phyloP scores from a whole-genome alignment of 2,329 filamentous ascomycete genomes.

The Cladophialophora chaetospira region DNA sequence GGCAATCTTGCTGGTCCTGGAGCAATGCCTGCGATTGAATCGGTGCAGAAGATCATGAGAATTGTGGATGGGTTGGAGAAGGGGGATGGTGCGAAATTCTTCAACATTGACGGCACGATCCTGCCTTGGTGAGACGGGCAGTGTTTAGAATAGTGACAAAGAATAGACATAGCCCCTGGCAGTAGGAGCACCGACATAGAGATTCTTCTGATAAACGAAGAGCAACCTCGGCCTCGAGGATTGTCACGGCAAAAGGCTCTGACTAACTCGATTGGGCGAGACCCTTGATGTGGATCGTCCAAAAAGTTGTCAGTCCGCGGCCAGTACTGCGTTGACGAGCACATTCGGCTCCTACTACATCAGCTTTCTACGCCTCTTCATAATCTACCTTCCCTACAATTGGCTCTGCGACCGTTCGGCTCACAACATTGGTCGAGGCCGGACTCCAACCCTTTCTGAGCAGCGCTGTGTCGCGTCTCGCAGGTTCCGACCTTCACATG shows the following conservation, averaged over 20 bases:
- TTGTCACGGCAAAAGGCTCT: too few species aligned
- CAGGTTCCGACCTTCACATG: conserved; percentile 15
- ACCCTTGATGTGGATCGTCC: not conserved
- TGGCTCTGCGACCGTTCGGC: too few species aligned
- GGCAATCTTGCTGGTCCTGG: conserved; percentile 8
- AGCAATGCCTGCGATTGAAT: conserved; percentile 11
- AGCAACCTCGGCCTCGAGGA: too few species aligned
- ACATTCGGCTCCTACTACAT: not conserved
- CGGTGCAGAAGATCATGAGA: conserved; percentile 13
- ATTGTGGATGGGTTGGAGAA: conserved; percentile 6
- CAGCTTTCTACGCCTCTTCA: too few species aligned
- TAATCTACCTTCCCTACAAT: too few species aligned
- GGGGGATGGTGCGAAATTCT: conserved; percentile 14
- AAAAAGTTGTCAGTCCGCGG: not conserved
- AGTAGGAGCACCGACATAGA: not conserved
- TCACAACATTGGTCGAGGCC: too few species aligned
- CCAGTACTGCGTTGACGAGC: not conserved
- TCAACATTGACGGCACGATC: conserved; percentile 18
- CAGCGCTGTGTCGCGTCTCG: not conserved
- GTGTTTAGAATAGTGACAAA: too few species aligned
- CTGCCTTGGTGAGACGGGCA: conserved; percentile 15
- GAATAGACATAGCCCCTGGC: not conserved
- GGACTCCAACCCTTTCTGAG: too few species aligned
- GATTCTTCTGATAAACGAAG: too few species aligned
- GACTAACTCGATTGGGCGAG: not conserved